Base-by-base conservation (phyloP, 2,329 filamentous ascomycete species). In the Pseudogymnoascus pannorum region DNA sequence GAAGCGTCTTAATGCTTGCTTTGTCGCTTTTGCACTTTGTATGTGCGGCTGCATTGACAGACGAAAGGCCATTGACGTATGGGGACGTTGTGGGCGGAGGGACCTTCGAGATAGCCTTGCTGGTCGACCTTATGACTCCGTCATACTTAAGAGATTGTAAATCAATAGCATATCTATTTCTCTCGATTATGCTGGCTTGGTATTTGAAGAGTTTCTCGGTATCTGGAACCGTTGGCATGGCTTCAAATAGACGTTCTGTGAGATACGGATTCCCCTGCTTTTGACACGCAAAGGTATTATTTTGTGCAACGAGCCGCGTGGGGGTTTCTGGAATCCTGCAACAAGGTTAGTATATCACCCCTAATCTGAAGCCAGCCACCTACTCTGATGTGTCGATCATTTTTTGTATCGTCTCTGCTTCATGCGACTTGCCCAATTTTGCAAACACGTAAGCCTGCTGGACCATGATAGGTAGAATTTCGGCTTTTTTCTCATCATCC, bases 401-500 rank as follows among this genome's bases (percentile, higher is more conserved):
- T 59, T 79, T 81, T 58, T 85, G 84, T 33, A 92, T 70, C 44
- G 81, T 78, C 57, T 81, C 78, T 0, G 89, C 89, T 66, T 92
- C 87, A 24, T 84, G 80, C 14, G 78, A 69, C 68, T 87, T 87
- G 16, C 88, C 89, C 64, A 89, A 72, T 65, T 82, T 84, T 2
- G 82, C 81, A 62, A 89, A 79, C 1, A 91, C 87, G 68, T 88
- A 92, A 24, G 88, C 81, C 69, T 91, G 87, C 73, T 94, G 91
- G 22, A 90, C 82, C 31, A 86, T 78, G 62, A 95, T 92, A 8
- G 90, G 88, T 29, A 89, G 77, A 65, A 92, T 75, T 74, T 95
- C 90, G 0, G 82, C 80, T 71, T 83, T 80, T 76, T 89, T 92
- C 66, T 94, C 90, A 59, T 88, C 86, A 4, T 89, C 85, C 16